Base-by-base conservation (phyloP, 176 grass and related monocot species). In the Dactylis glomerata region DNA sequence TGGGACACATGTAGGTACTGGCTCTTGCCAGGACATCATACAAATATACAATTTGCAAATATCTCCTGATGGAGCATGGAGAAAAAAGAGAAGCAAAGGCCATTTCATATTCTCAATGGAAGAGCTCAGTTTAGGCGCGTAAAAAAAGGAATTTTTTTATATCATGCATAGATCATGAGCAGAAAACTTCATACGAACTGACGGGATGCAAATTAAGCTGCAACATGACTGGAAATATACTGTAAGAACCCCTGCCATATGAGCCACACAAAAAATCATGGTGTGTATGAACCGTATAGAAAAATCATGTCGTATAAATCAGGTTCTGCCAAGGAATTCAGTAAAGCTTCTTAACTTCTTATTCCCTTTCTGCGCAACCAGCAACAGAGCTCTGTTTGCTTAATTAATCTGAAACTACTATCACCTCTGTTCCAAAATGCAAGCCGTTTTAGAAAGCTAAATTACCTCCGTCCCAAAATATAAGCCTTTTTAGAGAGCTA, bases 31-130 rank as follows among this genome's bases (percentile, higher is more conserved):
- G n/a, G 3, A 33, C 11, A 38, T 14, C 40, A n/a, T n/a, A 86
- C 22, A 32, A 61, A 58, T 78, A n/a, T n/a, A 86, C 22, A 32
- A 61, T 70, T 78, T 69, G 17, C 28, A 85, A 42, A 56, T n/a
- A 44, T 51, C 32, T 42, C 32, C 56, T 57, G 8, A n/a, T 78
- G 63, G 74, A 51, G 62, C 24, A 67, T 23, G 24, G 52, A 17
- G 27, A 5, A 2, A 24, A 24, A 23, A 8, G 65, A 40, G 66
- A 38, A 19, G 6, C 20, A 47, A 26, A 78, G 5, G 32, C 16
- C 20, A 77, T 54, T 50, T 68, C 23, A 31, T 24, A 50, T 49
- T 58, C 5, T 72, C 51, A 62, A 61, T 20, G 61, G 45, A 59
- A 20, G 20, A 79, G 63, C 23, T 38, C 6, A 24, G 13, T 32